Percentiles rank a stretch among this genome's conserved stretches.
These are phyloP conservation scores for Holtermannia corniformis DNA, from an alignment of 768 basidiomycete genomes.

Conservation along the genomic window DNA sequence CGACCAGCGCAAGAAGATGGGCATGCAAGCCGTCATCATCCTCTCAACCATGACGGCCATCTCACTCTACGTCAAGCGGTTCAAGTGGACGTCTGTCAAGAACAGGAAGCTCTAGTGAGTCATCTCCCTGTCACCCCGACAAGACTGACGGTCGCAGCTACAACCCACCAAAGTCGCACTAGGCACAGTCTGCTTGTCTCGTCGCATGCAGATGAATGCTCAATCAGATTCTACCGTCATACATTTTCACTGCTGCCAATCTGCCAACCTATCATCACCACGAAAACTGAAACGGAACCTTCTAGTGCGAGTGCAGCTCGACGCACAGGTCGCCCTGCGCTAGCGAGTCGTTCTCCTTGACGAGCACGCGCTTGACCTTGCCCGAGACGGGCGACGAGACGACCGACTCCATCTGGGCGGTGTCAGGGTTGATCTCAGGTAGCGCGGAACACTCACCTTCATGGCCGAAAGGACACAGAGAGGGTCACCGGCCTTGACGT, in stretches of 20 bases:
- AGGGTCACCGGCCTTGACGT: slow-evolving; percentile 97
- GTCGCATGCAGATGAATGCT: no score
- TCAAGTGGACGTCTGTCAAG: slow-evolving; percentile 90
- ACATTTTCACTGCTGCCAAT: neutral
- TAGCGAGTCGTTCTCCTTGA: slow-evolving; percentile 89
- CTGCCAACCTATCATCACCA: neutral
- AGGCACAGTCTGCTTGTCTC: neutral
- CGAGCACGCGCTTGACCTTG: slow-evolving; percentile 84
- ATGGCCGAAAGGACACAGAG: slow-evolving; percentile 91
- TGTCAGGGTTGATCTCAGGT: slow-evolving; percentile 8
- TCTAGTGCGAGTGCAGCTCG: slow-evolving; percentile 51
- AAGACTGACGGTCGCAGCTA: neutral
- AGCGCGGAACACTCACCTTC: slow-evolving; percentile 56
- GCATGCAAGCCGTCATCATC: slow-evolving; percentile 88
- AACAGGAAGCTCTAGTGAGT: slow-evolving; percentile 79
- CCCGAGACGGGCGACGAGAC: slow-evolving; percentile 95
- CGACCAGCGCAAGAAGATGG: slow-evolving; percentile 93
- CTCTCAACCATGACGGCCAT: slow-evolving; percentile 73
- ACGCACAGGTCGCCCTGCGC: slow-evolving; percentile 85
- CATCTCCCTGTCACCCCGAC: neutral
- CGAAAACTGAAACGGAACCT: no score
- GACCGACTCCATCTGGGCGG: slow-evolving; percentile 89
- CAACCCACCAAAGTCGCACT: neutral
- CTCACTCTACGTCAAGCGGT: slow-evolving; percentile 82
- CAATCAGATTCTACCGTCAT: neutral